Percentiles rank a stretch among this genome's conserved stretches.
These are phyloP conservation scores for Mycena capillaripes DNA, from an alignment of 768 basidiomycete genomes.

Conservation along the genomic window DNA sequence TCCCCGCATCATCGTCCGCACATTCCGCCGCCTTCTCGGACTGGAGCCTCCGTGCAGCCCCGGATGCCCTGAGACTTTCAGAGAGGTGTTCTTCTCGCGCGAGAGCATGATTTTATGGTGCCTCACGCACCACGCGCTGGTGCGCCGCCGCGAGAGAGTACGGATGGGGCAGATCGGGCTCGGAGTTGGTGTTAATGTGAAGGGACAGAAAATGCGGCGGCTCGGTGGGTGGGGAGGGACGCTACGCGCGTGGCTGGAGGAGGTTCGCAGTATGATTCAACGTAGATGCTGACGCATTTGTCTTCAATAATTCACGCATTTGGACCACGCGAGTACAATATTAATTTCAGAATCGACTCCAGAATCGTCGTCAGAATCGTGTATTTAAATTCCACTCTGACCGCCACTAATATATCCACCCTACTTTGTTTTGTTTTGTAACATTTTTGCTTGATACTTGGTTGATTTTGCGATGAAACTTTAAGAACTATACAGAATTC, in stretches of 20 bases:
- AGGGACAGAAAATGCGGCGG: constrained; percentile 56
- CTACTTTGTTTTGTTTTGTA: too few relatives aligned
- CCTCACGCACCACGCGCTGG: constrained; percentile 53
- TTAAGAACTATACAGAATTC: too few relatives aligned
- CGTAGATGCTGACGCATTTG: neutral
- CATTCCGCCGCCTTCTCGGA: constrained; percentile 59
- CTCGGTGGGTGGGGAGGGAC: constrained; percentile 66
- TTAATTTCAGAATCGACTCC: too few relatives aligned
- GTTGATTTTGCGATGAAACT: too few relatives aligned
- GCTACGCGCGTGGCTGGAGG: constrained; percentile 55
- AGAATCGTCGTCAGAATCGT: too few relatives aligned
- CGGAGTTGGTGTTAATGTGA: constrained; percentile 47
- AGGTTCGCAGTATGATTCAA: constrained; percentile 47
- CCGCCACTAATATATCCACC: too few relatives aligned
- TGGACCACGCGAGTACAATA: too few relatives aligned
- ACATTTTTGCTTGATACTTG: too few relatives aligned
- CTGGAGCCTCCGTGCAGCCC: constrained; percentile 56
- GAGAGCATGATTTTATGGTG: constrained; percentile 70
- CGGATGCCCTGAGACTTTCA: constrained; percentile 61
- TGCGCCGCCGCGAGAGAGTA: constrained; percentile 42
- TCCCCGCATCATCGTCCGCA: constrained; percentile 69
- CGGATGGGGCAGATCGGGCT: constrained; percentile 44
- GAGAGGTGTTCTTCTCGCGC: constrained; percentile 58
- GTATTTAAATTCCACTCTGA: too few relatives aligned
- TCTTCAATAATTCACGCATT: too few relatives aligned